Evolutionary conservation across 441 rosid species (phyloP).

Genomic region (Codiaeum variegatum): DNA sequence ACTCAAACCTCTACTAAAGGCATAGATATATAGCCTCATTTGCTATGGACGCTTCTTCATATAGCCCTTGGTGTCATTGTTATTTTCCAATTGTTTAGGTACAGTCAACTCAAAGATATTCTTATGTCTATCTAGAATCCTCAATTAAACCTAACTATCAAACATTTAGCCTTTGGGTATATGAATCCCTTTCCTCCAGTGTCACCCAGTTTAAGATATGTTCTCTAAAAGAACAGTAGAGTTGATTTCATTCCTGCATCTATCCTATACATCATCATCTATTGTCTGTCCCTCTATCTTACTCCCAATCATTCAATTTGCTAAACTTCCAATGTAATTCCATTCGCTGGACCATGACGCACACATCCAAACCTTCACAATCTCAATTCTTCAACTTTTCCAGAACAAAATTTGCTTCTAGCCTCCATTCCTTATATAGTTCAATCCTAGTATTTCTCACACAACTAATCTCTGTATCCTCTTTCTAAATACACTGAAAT

Average conservation of each 20-base stretch:
- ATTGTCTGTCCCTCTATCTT: neutral
- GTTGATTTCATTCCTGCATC: neutral
- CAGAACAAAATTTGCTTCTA: neutral
- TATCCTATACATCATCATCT: neutral
- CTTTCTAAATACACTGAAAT: neutral
- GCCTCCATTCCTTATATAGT: neutral
- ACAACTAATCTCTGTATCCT: neutral
- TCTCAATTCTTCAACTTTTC: neutral
- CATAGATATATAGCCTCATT: neutral
- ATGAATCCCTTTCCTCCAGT: neutral
- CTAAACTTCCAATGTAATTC: no score
- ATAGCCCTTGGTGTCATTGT: neutral
- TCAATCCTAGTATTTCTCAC: neutral
- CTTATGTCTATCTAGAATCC: neutral
- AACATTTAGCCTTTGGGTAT: neutral
- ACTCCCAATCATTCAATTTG: no score
- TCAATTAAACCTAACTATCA: neutral
- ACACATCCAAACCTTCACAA: no score
- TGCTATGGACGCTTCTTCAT: neutral
- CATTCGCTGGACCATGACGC: no score
- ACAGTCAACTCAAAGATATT: neutral
- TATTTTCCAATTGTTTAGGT: neutral
- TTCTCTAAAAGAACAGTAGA: neutral
- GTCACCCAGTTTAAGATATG: neutral
- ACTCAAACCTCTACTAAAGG: neutral